Evolutionary conservation across 352 stramenopile species (phyloP), one percentile per base, ranked within the genome.

Genomic region (Peronospora belbahrii): DNA sequence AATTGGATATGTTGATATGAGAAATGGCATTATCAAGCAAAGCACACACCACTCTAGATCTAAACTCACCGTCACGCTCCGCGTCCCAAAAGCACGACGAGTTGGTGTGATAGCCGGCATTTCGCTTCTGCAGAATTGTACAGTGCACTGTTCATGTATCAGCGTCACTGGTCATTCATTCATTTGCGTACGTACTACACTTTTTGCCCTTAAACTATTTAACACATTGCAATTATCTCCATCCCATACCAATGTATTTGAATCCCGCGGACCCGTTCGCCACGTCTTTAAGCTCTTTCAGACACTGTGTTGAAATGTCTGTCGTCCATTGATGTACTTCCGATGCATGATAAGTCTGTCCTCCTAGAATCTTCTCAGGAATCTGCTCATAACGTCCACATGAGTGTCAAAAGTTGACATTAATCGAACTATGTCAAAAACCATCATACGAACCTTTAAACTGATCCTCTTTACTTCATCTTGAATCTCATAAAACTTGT

Each of bases 31-130:
- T 20, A n/a, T n/a, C 14, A 38, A 38, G 22, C 9, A 18, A 40
- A 34, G 13, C 35, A 30, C 6, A 15, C 25, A 27, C 8, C 18
- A 52, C 9, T 2, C 18, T 17, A 47, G 35, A 39, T 15, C 33
- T 25, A 45, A 24, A 57, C 76, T 48, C 41, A 90, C 81, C 83
- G 47, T 94, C 83, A 22, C 76, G 82, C 27, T 88, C 62, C 22
- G 83, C 72, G 48, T 94, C 80, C 83, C 83, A 94, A 60, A 90
- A 90, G 54, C 80, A 92, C 19, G 83, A 73, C 32, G 80, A 91
- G 52, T 86, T 92, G 54, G 78, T 89, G 64, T 94, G 83, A 48
- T 75, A 89, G 33, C 83, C 80, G 9, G 80, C 75, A 47, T 94
- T 94, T 15, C 80, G 68, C 74, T 94, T 94, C 56, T 94, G 83